Percentiles rank a stretch among this genome's conserved stretches.
Evolutionary conservation across 148 eudicot species (phyloP).

Genomic region (Spergularia marina): DNA sequence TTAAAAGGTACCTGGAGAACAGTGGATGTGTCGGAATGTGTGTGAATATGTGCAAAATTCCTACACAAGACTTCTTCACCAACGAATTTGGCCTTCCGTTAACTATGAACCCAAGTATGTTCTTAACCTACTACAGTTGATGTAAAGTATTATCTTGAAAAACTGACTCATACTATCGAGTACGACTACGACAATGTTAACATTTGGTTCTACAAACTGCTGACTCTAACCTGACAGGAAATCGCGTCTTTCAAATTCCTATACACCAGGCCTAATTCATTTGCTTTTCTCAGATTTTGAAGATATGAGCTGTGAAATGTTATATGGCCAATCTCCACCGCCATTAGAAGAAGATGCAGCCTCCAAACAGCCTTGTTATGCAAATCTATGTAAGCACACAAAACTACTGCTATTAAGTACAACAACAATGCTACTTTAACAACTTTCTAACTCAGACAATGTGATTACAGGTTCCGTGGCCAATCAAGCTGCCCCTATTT

Average conservation of each 20-base stretch:
- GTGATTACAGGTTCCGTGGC: conserved; percentile 69
- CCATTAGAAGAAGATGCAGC: conserved; percentile 74
- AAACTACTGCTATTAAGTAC: background rate
- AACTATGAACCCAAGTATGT: conserved; percentile 92
- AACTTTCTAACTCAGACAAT: conserved; percentile 8
- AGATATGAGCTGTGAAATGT: conserved; percentile 98
- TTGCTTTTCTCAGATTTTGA: conserved; percentile 62
- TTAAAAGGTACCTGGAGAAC: conserved; percentile 85
- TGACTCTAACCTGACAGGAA: background rate
- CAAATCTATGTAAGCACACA: conserved; percentile 59
- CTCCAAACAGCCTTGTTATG: conserved; percentile 71
- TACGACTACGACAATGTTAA: too few relatives aligned
- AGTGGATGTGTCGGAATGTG: conserved; percentile 98
- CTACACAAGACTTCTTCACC: conserved; percentile 98
- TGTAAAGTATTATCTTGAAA: too few relatives aligned
- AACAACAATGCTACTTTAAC: background rate
- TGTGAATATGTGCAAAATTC: conserved; percentile 94
- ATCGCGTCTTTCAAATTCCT: background rate
- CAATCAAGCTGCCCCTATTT: conserved; percentile 51
- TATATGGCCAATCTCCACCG: conserved; percentile 89
- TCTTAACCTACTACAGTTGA: background rate
- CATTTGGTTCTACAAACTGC: too few relatives aligned
- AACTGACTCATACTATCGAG: too few relatives aligned
- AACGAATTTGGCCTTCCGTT: conserved; percentile 93
- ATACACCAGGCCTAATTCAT: background rate